A percentile compares a stretch with the other conserved stretches of the same genome.
phyloP scores from a whole-genome alignment of 768 basidiomycete genomes.

The Lactifluus pinguis region DNA sequence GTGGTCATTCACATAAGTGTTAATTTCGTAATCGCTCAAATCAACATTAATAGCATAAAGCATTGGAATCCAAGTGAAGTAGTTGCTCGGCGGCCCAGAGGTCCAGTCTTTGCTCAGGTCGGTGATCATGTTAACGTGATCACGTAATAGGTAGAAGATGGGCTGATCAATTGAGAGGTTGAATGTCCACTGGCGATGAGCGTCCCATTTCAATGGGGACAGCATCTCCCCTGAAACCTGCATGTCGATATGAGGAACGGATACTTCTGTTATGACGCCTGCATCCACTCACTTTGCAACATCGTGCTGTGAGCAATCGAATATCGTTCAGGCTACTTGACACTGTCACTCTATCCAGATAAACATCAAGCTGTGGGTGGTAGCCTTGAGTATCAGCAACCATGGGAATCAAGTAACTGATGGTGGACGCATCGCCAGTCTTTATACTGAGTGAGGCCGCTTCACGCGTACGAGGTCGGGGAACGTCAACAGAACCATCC shows the following conservation, averaged over 20 bases:
- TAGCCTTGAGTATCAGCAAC: constrained; percentile 66
- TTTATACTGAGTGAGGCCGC: constrained; percentile 63
- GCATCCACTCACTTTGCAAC: constrained; percentile 52
- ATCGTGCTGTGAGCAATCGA: constrained; percentile 63
- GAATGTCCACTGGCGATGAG: constrained; percentile 68
- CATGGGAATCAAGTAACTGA: constrained; percentile 81
- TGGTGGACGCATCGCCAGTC: constrained; percentile 74
- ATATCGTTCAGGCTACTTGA: constrained; percentile 87
- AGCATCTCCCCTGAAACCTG: constrained; percentile 71
- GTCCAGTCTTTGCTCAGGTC: constrained; percentile 93
- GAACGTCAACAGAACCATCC: constrained; percentile 52
- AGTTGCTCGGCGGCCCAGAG: constrained; percentile 72
- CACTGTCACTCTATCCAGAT: constrained; percentile 69
- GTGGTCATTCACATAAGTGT: constrained; percentile 87
- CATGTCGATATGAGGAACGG: not conserved
- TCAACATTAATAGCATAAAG: constrained; percentile 63
- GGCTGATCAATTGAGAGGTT: constrained; percentile 65
- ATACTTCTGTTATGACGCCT: not conserved
- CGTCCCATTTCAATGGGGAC: constrained; percentile 76
- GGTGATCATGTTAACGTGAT: constrained; percentile 90
- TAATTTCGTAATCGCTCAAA: constrained; percentile 67
- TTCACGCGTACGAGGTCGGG: constrained; percentile 49
- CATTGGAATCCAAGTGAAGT: constrained; percentile 77
- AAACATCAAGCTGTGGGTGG: constrained; percentile 68
- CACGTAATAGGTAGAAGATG: constrained; percentile 69